phyloP scores from a whole-genome alignment of 2,329 filamentous ascomycete genomes.

The Ampelomyces quisqualis region DNA sequence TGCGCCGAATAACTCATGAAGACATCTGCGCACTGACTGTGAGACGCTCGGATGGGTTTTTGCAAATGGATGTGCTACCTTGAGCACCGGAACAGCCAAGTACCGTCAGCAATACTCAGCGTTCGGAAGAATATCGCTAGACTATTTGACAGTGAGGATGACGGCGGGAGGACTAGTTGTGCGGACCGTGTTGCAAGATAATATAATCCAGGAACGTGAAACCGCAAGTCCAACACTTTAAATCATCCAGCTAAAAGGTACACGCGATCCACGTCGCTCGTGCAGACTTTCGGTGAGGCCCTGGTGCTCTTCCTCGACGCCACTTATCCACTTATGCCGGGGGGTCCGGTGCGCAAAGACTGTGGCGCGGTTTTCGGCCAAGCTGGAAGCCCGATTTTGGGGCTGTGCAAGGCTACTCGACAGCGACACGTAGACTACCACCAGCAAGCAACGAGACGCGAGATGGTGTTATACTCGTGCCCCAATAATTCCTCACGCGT shows the following conservation, averaged over 20 bases:
- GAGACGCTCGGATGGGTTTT: constrained; percentile 18
- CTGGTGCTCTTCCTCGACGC: constrained; percentile 23
- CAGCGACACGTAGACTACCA: constrained; percentile 30
- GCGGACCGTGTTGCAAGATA: constrained; percentile 32
- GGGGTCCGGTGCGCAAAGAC: constrained; percentile 23
- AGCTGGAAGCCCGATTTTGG: constrained; percentile 32
- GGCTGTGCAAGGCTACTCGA: constrained; percentile 37
- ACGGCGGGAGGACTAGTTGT: constrained; percentile 30
- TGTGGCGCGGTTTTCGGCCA: constrained; percentile 35
- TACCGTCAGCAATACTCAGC: constrained; percentile 40
- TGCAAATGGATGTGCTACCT: constrained; percentile 22
- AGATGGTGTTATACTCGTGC: constrained; percentile 31
- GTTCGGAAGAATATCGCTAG: constrained; percentile 28
- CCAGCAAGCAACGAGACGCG: constrained; percentile 24
- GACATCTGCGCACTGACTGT: constrained; percentile 37
- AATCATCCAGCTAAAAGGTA: constrained; percentile 29
- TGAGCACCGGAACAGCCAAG: constrained; percentile 21
- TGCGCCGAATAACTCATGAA: constrained; percentile 45
- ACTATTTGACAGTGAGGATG: constrained; percentile 24
- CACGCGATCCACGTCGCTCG: constrained; percentile 25
- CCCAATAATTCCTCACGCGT: constrained; percentile 27
- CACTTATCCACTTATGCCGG: constrained; percentile 24
- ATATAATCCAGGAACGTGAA: constrained; percentile 29
- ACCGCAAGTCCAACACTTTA: constrained; percentile 35
- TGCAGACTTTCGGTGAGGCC: constrained; percentile 36